Base-by-base conservation (phyloP, 495 filamentous ascomycete genomes). In the Hypoxylon fragiforme region DNA sequence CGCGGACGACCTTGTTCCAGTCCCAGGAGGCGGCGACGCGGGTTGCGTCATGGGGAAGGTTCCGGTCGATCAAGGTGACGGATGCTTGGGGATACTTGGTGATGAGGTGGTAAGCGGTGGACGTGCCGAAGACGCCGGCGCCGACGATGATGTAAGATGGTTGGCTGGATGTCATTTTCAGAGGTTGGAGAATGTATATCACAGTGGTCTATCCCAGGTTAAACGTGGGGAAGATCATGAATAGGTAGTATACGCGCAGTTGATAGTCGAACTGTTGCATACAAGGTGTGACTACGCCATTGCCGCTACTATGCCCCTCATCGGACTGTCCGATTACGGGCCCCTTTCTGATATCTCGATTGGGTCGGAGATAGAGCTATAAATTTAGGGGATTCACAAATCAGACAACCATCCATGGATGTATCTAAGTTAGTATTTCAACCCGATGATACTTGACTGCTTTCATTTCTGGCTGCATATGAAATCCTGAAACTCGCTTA, bases 1-100 rank as follows among this genome's bases (percentile, higher is more conserved):
- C 76, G 60, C 85, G 83, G 14, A 87, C 67, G 12, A 86, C 81
- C 57, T 87, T 86, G 62, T 86, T 87, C 73, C 80, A 82, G 67
- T 88, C 85, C 73, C 79, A 80, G 1, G 84, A 85, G 18, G 85
- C 84, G 15, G 80, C 82, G 26, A 57, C 70, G 60, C 52, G 76
- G 60, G 34, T 67, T 51, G 50, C 69, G 1, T 65, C 65, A 9
- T 61, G 62, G 47, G 76, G 76, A 41, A 71, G 63, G 66, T 79
- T 62, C 8, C 84, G 75, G 62, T 88, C 84, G 40, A 87, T 59
- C 2, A 88, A 70, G 1, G 73, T 80, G n/a, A 86, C 66, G 2
- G 68, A 70, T 1, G 79, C 73, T 56, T 69, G 54, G 20, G 81
- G 78, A 60, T 77, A 74, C 34, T 66, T 68, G 34, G 70, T 70